Evolutionary conservation across 768 basidiomycete species (phyloP), one percentile per base, ranked within the genome.

Genomic region (Lentinula boryana): DNA sequence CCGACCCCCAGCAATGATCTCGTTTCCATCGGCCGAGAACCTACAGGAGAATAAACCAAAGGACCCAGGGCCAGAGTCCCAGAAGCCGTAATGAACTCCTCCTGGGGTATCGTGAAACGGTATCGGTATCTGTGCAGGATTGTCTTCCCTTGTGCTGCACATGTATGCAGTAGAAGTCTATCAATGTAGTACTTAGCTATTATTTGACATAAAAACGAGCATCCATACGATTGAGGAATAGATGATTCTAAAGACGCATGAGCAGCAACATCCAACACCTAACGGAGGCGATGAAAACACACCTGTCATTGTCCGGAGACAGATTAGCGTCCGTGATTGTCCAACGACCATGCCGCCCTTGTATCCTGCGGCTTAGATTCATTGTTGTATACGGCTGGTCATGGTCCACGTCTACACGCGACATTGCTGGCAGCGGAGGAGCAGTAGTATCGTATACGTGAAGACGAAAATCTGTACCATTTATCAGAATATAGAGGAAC

Each of bases 21-120:
- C 97, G 51, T 89, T 92, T 0, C 94, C 95, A 67, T 98, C 96
- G 6, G 95, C 93, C 38, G 95, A 98, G 71, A 98, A 98, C 46
- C 91, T 85, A 69, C 96, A 94, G 63, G 91, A 93, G 87, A 92
- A 99, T 58, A 98, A 91, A 52, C 90, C 85, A 61, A 85, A 87
- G 15, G 78, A 74, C 40, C 83, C 81, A 6, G 78, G 72, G 32
- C 76, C 75, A 16, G 68, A 68, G 21, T 71, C 72, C 68, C 75
- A 77, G n/a, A 72, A 63, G 16, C 68, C 72, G 23, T 61, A 32
- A 5, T 38, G 48, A 33, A 8, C 64, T 66, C 70, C 64, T 66
- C 70, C 71, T 69, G 77, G 64, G 60, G 78, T 73, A 64, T 87
- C 84, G 18, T 75, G 68, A 63, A 88, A 86, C 21, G 74, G 74